A percentile compares a stretch with the other conserved stretches of the same genome.
These are phyloP conservation scores for Penicillium tannophilum DNA, from an alignment of 495 filamentous ascomycete species.

Conservation along the genomic window DNA sequence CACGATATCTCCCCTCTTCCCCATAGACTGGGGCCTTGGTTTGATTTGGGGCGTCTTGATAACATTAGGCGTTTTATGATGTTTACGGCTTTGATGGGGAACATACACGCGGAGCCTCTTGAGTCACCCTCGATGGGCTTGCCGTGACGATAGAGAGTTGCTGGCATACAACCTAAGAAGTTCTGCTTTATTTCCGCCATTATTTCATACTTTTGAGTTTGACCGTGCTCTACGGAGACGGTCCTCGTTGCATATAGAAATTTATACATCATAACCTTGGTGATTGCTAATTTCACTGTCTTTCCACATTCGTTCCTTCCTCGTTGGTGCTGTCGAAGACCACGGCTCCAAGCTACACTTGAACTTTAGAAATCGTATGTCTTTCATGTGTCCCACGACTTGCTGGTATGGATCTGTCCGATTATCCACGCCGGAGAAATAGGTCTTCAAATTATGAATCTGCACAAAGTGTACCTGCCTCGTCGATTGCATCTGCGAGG, in stretches of 20 bases:
- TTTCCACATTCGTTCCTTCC: not conserved
- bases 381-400: not conserved
- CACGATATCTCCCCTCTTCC: constrained; percentile 13
- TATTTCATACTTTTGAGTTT: constrained; percentile 23
- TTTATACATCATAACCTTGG: constrained; percentile 14
- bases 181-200: constrained; percentile 18
- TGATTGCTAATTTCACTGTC: constrained; percentile 13
- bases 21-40: constrained; percentile 20
- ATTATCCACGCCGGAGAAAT: constrained; percentile 11
- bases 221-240: constrained; percentile 23
- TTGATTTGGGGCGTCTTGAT: constrained; percentile 25
- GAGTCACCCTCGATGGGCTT: constrained; percentile 10
- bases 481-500: not conserved
- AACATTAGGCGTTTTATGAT: constrained; percentile 27
- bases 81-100: constrained; percentile 18
- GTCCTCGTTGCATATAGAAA: constrained; percentile 34
- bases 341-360: not conserved
- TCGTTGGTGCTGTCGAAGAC: not conserved
- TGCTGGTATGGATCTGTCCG: constrained; percentile 9
- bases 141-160: constrained; percentile 24
- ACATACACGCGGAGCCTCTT: constrained; percentile 23
- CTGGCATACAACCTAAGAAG: constrained; percentile 20
- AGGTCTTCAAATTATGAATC: constrained; percentile 12
- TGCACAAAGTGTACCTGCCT: not conserved
- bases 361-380: not conserved